Conservation (phyloP, 2,329 filamentous ascomycete species). For the Monilinia laxa region DNA sequence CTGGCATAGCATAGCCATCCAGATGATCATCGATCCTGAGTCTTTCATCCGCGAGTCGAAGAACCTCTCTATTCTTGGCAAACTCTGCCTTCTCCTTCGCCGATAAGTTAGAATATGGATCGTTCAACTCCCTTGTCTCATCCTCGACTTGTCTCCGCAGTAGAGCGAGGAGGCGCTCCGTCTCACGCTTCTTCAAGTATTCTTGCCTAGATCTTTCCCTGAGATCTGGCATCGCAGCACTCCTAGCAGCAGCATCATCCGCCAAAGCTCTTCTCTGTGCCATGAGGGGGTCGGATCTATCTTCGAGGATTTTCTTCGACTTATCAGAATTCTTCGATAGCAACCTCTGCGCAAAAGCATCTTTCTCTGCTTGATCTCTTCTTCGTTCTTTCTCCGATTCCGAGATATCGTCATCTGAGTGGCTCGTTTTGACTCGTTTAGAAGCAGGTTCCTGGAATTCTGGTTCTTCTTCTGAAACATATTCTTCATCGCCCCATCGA, state of each 20-base stretch:
- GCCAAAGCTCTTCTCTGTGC: slow-evolving; percentile 62
- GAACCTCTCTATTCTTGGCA: slow-evolving; percentile 78
- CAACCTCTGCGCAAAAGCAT: slow-evolving; percentile 76
- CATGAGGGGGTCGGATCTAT: slow-evolving; percentile 47
- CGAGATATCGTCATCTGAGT: slow-evolving; percentile 57
- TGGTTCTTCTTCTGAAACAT: slow-evolving; percentile 50
- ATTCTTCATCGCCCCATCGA: slow-evolving; percentile 78
- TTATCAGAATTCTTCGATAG: slow-evolving; percentile 68
- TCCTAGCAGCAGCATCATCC: slow-evolving; percentile 65
- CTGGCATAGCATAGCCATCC: slow-evolving; percentile 89
- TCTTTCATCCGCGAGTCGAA: slow-evolving; percentile 77
- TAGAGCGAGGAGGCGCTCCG: slow-evolving; percentile 80
- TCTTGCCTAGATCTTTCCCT: slow-evolving; percentile 83
- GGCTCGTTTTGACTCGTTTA: slow-evolving; percentile 66
- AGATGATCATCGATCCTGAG: slow-evolving; percentile 85
- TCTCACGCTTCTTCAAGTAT: slow-evolving; percentile 89
- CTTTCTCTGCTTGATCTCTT: slow-evolving; percentile 70
- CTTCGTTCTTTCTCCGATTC: slow-evolving; percentile 61
- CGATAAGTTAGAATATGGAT: slow-evolving; percentile 67
- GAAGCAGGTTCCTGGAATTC: slow-evolving; percentile 68
- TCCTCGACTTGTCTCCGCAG: slow-evolving; percentile 87
- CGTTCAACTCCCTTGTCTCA: slow-evolving; percentile 76
- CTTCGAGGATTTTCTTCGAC: slow-evolving; percentile 66
- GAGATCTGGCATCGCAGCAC: slow-evolving; percentile 74
- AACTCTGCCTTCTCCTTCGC: slow-evolving; percentile 73